Conservation (phyloP, 352 stramenopile species). For the Pythium phragmiticola region DNA sequence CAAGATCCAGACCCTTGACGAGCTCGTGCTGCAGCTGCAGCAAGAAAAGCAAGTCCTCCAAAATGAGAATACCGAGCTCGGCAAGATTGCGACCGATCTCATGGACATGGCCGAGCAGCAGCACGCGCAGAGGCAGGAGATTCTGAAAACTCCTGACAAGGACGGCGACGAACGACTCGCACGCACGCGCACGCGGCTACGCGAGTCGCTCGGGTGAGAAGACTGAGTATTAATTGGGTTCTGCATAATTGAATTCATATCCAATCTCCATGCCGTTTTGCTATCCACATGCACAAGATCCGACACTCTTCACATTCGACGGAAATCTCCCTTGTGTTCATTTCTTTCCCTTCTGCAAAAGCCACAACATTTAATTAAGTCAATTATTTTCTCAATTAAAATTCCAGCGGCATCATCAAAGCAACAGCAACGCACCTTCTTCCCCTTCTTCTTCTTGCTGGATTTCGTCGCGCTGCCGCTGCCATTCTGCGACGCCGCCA, state of each 20-base stretch:
- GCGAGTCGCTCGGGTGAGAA: conserved; percentile 21
- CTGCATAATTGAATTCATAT: no score
- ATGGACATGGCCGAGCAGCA: conserved; percentile 68
- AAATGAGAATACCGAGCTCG: conserved; percentile 53
- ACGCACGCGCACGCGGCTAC: conserved; percentile 24
- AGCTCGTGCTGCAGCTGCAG: conserved; percentile 38
- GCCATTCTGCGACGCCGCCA: conserved; percentile 22
- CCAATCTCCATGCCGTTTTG: no score
- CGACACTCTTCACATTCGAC: no score
- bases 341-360: conserved; percentile 29
- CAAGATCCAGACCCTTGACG: conserved; percentile 40
- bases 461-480: conserved; percentile 35
- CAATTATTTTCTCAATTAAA: not conserved
- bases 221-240: not conserved
- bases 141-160: conserved; percentile 9
- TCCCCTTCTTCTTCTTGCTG: conserved; percentile 74
- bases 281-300: no score
- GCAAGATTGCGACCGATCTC: conserved; percentile 58
- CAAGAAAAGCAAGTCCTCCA: conserved; percentile 38
- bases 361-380: not conserved
- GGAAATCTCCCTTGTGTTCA: not conserved
- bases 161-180: conserved; percentile 17
- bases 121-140: conserved; percentile 35
- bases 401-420: not conserved
- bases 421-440: conserved; percentile 25